Evolutionary conservation across 176 grass and related monocot genomes (phyloP).

Genomic region (Miscanthus lutarioriparius): DNA sequence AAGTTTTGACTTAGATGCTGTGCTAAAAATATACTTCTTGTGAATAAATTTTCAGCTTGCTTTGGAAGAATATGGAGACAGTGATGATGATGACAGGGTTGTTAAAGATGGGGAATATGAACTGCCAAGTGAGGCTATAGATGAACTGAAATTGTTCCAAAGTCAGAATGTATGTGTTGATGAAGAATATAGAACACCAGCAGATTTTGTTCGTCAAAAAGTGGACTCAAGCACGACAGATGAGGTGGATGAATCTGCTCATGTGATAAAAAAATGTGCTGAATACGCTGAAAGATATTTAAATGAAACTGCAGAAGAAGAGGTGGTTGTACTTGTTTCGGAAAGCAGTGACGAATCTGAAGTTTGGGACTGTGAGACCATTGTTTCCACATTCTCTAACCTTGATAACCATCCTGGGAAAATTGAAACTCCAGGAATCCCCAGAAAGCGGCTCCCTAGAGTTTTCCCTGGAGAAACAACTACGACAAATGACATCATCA

Average conservation of each 20-base stretch:
- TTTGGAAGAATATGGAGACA: slow-evolving; percentile 74
- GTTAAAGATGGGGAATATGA: slow-evolving; percentile 43
- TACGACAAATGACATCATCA: slow-evolving; percentile 67
- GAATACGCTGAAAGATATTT: slow-evolving; percentile 78
- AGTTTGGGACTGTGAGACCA: slow-evolving; percentile 88
- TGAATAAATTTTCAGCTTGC: slow-evolving; percentile 52
- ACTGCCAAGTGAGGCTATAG: slow-evolving; percentile 49
- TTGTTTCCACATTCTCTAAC: slow-evolving; percentile 88
- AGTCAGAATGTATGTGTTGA: slow-evolving; percentile 50
- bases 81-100: slow-evolving; percentile 43
- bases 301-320: slow-evolving; percentile 63
- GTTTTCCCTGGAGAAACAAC: slow-evolving; percentile 66
- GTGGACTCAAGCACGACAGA: slow-evolving; percentile 36
- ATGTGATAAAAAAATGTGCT: slow-evolving; percentile 68
- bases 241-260: slow-evolving; percentile 60
- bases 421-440: slow-evolving; percentile 69
- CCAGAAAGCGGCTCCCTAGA: slow-evolving; percentile 56
- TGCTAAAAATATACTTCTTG: background rate
- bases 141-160: slow-evolving; percentile 62
- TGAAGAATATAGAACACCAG: slow-evolving; percentile 55
- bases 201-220: slow-evolving; percentile 55
- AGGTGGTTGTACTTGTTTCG: slow-evolving; percentile 54
- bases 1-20: background rate
- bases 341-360: slow-evolving; percentile 95
- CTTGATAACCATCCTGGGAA: slow-evolving; percentile 88